Evolutionary conservation across 352 stramenopile genomes (phyloP).

Genomic region (Hyaloperonospora brassicae): DNA sequence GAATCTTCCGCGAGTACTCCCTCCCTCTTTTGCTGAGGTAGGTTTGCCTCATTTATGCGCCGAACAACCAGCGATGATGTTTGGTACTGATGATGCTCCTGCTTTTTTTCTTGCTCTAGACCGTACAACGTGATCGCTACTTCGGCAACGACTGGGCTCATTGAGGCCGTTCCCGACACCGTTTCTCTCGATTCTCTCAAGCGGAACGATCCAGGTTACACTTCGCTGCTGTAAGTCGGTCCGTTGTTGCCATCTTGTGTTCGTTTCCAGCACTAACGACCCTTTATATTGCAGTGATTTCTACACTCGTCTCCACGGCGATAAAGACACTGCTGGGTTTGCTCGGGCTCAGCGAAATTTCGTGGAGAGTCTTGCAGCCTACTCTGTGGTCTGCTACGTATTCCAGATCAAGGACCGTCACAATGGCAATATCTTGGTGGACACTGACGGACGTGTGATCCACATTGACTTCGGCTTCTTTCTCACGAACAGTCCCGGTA

Average conservation of each 20-base stretch:
- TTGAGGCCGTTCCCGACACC: slow-evolving; percentile 94
- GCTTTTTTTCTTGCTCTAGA: slow-evolving; percentile 21
- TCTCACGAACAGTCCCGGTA: slow-evolving; percentile 91
- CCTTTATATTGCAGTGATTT: slow-evolving; percentile 78
- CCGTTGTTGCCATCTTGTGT: slow-evolving; percentile 6
- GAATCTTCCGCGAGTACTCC: slow-evolving; percentile 92
- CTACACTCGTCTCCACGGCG: slow-evolving; percentile 88
- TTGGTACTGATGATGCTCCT: slow-evolving; percentile 13
- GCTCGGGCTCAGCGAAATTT: slow-evolving; percentile 83
- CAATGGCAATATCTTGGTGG: slow-evolving; percentile 99
- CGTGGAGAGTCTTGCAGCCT: slow-evolving; percentile 90
- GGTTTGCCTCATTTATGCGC: not conserved
- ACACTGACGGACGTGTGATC: slow-evolving; percentile 94
- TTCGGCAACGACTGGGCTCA: slow-evolving; percentile 88
- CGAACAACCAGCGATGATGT: slow-evolving; percentile 28
- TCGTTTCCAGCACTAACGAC: not conserved
- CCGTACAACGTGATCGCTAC: slow-evolving; percentile 97
- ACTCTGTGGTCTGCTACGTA: slow-evolving; percentile 97
- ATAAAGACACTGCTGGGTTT: slow-evolving; percentile 63
- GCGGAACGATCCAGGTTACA: slow-evolving; percentile 78
- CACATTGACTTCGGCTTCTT: slow-evolving; percentile 99
- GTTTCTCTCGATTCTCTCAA: slow-evolving; percentile 97
- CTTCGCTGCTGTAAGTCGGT: slow-evolving; percentile 82
- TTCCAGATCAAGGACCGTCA: slow-evolving; percentile 98
- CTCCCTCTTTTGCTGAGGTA: slow-evolving; percentile 88